Evolutionary conservation across 106 monocot genomes (phyloP).

Genomic region (Xerophyta viscosa): DNA sequence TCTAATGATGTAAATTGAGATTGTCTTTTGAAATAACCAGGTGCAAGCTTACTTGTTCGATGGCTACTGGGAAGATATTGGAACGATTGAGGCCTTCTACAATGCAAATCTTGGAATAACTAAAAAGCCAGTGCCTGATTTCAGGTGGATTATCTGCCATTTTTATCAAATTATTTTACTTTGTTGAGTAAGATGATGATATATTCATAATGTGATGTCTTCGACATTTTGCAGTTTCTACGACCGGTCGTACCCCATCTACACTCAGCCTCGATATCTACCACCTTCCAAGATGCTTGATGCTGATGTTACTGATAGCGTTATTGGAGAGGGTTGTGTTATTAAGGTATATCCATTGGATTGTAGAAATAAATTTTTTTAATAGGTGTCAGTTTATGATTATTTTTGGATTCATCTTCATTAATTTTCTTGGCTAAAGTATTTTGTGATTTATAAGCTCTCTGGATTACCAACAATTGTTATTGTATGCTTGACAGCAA

Average conservation of each 20-base stretch:
- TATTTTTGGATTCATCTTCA: too few relatives aligned
- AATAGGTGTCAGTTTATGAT: too few relatives aligned
- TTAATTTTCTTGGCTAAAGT: too few relatives aligned
- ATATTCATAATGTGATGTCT: background rate
- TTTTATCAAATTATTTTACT: background rate
- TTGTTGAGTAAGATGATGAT: background rate
- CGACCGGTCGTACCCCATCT: conserved; percentile 92
- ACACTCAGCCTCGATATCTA: conserved; percentile 88
- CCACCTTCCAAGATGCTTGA: conserved; percentile 96
- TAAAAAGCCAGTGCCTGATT: conserved; percentile 91
- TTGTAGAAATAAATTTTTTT: too few relatives aligned
- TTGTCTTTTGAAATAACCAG: conserved; percentile 18
- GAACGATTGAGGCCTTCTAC: conserved; percentile 97
- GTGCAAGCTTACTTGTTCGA: conserved; percentile 94
- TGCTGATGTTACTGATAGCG: conserved; percentile 93
- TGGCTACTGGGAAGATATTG: conserved; percentile 99
- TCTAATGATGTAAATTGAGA: background rate
- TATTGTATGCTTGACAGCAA: too few relatives aligned
- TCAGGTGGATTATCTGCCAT: conserved; percentile 46
- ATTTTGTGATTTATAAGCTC: too few relatives aligned
- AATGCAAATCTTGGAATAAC: conserved; percentile 99
- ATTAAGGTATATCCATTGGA: conserved; percentile 58
- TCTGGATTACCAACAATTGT: too few relatives aligned
- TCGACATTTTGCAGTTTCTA: conserved; percentile 56
- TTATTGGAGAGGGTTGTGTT: conserved; percentile 96